Base-by-base conservation (phyloP, 495 filamentous ascomycete species). In the Cercophora scortea region DNA sequence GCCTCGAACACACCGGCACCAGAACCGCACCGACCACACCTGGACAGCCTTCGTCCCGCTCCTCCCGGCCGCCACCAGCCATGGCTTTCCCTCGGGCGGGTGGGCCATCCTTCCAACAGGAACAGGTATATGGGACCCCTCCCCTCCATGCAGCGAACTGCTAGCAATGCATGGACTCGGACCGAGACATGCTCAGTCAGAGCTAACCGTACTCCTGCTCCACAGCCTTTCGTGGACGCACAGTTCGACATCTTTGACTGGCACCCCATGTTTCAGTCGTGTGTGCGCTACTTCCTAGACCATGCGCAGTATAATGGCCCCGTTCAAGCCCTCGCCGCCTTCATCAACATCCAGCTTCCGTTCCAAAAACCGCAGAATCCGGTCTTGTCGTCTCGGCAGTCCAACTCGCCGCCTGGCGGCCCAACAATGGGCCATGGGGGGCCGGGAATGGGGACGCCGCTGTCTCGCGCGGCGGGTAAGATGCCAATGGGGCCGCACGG, bases 231-330 rank as follows among this genome's bases (percentile, higher is more conserved):
- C 40, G 54, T 67, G 46, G 68, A 72, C 44, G 59, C 61, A 25
- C 62, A 70, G 42, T 89, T 90, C 66, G 92, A 96, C 67, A 85
- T 96, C 52, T 82, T 96, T 65, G 86, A 89, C 52, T 98, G 93
- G 93, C 87, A 95, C 62, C 89, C 90, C 13, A 82, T 85, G 46
- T 96, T 95, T 69, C 88, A 92, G 65, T 89, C 82, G 57, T 98
- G 93, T 69, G 87, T 92, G 54, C 81, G 82, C 39, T 96, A 94
- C 74, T 98, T 98, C 71, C 74, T 96, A 59, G 89, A 96, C 62
- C 83, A 91, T 65, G 89, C 90, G 6, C 93, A 97, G 63, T 88
- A 94, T 69, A 85, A 81, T 53, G 79, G 75, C 38, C 79, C 83
- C 39, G 87, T 94, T 16, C 91, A 96, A 70, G 89, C 90, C 17